Base-by-base conservation (phyloP, 164 flowering plant genomes). In the Magnolia changhungtana region DNA sequence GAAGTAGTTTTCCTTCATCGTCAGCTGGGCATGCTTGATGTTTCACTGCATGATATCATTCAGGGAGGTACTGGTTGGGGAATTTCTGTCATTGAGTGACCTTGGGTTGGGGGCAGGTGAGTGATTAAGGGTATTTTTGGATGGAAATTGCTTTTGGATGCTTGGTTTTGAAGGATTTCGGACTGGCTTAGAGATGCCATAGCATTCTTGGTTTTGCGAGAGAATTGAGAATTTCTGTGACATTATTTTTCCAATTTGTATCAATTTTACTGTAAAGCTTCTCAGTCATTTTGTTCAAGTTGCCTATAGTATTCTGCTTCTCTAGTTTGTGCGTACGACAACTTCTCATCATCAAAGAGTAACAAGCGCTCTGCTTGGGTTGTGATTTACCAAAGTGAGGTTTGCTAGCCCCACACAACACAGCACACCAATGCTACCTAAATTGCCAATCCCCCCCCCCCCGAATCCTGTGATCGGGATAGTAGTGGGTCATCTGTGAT, bases 201-300 rank as follows among this genome's bases (percentile, higher is more conserved):
- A 8, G 61, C 49, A 70, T 70, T 2, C 7, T 50, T 29, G 75
- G 71, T 59, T 20, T 27, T 59, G 64, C 16, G 11, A 20, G 67
- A 27, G 67, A 16, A 16, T 58, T 65, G 59, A 51, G 70, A 59
- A 63, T 27, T 21, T 69, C n/a, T n/a, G 69, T 19, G 24, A 49
- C 9, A 72, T 51, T 77, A 58, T 52, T 77, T 71, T 52, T 52
- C 27, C 71, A 29, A 45, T 45, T 73, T 78, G 76, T 78, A 72
- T 78, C 27, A 73, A 23, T 73, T 73, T 45, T 68, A 67, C 67
- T 76, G 74, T 63, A 76, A 67, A 78, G 59, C 45, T 50, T 67
- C 29, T 52, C 72, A 58, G 11, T 72, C 55, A 20, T 10, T 64
- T 55, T 52, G 76, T 50, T 59, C 18, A 67, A 20, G 45, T 51